phyloP scores from a whole-genome alignment of 2,329 filamentous ascomycete species.

The Penicillium hesseltinei region DNA sequence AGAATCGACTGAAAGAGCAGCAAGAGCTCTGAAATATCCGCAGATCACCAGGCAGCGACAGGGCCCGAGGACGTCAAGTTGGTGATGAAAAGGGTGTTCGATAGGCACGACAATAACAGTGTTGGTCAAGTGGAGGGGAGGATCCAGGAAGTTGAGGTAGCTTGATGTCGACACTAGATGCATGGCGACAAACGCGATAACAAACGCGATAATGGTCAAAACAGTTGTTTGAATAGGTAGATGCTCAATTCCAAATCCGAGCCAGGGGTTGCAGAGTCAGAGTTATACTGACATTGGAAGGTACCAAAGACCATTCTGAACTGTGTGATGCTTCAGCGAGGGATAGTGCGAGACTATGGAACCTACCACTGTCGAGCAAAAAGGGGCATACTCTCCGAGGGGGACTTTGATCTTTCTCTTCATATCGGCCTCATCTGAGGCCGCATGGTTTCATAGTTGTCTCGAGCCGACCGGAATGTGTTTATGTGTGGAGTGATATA shows the following conservation, averaged over 20 bases:
- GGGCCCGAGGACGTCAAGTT: not conserved
- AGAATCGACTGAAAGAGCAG: not conserved
- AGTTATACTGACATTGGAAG: not conserved
- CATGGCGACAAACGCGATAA: not conserved
- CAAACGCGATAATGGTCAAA: not conserved
- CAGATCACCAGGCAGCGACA: not conserved
- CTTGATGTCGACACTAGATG: not conserved
- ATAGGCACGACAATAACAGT: not conserved
- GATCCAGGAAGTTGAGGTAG: not conserved
- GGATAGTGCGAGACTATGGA: not conserved
- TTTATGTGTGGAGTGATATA: not conserved
- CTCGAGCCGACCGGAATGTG: not conserved
- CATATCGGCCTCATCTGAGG: not conserved
- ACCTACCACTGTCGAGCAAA: not conserved
- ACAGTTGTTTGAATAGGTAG: not conserved
- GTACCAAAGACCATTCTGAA: too few relatives aligned
- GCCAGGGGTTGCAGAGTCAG: not conserved
- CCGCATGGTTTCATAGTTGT: not conserved
- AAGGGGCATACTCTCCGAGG: not conserved
- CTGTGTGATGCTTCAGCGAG: not conserved
- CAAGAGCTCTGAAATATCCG: too few relatives aligned
- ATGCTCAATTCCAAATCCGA: not conserved
- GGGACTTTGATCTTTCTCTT: not conserved
- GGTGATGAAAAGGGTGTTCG: not conserved
- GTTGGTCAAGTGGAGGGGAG: not conserved